Evolutionary conservation across 1,139 yeast species (phyloP).

Genomic region (Eremothecium gossypii): DNA sequence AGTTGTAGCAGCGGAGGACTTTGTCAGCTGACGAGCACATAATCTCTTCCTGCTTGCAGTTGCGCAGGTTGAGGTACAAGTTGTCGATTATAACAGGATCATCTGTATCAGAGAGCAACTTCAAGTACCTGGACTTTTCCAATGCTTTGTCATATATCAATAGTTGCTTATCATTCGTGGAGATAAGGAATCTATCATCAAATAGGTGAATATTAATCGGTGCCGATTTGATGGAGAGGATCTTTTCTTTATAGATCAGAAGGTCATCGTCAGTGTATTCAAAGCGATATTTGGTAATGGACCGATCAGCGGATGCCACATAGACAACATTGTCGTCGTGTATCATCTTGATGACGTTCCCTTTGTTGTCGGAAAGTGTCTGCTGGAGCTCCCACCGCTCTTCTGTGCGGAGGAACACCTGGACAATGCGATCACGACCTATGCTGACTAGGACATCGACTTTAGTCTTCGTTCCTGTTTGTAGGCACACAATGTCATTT

Average conservation of each 20-base stretch:
- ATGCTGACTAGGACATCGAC: conserved; percentile 4
- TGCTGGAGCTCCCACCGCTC: conserved; percentile 5
- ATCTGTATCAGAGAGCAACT: conserved; percentile 5
- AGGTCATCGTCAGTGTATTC: conserved; percentile 2
- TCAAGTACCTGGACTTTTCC: conserved; percentile 1
- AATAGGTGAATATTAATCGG: conserved; percentile 5
- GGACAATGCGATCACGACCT: conserved; percentile 7
- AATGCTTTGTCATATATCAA: conserved; percentile 3
- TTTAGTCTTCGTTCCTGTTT: background rate
- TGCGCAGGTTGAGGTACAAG: conserved; percentile 4
- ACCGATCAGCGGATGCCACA: conserved; percentile 7
- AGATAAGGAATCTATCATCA: conserved; percentile 3
- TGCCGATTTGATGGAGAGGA: conserved; percentile 6
- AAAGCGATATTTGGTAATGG: conserved; percentile 4
- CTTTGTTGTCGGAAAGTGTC: conserved; percentile 8
- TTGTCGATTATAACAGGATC: conserved; percentile 6
- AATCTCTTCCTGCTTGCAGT: conserved; percentile 4
- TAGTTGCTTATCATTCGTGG: conserved; percentile 6
- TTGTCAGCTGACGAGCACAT: conserved; percentile 8
- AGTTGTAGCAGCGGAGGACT: conserved; percentile 7
- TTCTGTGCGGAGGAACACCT: conserved; percentile 1
- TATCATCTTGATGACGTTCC: conserved; percentile 4
- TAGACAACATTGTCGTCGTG: conserved; percentile 1
- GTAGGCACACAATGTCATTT: conserved; percentile 1
- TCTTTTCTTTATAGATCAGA: conserved; percentile 4